These are phyloP conservation scores for Niebla homalea DNA, from an alignment of 495 filamentous ascomycete species.

Conservation along the genomic window DNA sequence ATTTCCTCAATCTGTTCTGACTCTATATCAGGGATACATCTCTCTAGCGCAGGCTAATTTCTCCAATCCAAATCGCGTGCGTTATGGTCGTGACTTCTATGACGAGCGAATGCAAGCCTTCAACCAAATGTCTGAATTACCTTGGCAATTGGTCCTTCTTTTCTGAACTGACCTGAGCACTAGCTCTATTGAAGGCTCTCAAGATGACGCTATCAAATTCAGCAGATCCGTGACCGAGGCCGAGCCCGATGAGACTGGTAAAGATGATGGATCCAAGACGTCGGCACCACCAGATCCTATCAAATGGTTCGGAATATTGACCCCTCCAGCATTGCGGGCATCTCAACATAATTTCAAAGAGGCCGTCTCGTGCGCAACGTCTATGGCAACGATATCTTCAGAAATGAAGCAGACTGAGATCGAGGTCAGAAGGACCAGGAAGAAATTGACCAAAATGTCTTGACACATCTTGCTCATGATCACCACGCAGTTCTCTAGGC, in stretches of 20 bases:
- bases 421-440: conserved; percentile 35
- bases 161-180: not conserved
- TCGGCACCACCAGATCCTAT: conserved; percentile 37
- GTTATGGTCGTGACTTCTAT: conserved; percentile 56
- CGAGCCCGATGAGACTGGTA: not conserved
- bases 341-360: conserved; percentile 41
- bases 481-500: too few species aligned
- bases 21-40: conserved; percentile 30
- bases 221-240: too few species aligned
- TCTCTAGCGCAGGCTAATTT: conserved; percentile 61
- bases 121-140: conserved; percentile 22
- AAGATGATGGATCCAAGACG: not conserved
- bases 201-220: too few species aligned
- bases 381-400: conserved; percentile 39
- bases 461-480: not conserved
- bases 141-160: not conserved
- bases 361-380: conserved; percentile 25
- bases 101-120: conserved; percentile 60
- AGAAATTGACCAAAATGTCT: conserved; percentile 10
- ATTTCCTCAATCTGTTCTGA: not conserved
- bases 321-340: conserved; percentile 43
- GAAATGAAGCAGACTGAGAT: conserved; percentile 57
- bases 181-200: not conserved
- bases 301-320: conserved; percentile 56
- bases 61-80: conserved; percentile 44